Evolutionary conservation across 805 yeast genomes (phyloP), one percentile per base, ranked within the genome.

Genomic region (Candida verbasci): DNA sequence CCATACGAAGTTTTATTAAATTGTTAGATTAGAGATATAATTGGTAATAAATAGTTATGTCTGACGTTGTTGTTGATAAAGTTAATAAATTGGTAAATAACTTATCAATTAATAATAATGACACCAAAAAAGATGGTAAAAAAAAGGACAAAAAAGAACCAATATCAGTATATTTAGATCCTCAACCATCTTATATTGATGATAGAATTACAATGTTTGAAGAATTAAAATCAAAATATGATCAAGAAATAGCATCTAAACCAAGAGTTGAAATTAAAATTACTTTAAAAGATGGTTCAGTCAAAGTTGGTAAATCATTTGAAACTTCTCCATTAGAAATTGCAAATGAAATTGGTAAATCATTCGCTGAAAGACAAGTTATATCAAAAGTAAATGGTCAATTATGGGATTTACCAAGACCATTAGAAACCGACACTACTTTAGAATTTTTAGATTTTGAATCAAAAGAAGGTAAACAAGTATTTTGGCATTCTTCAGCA

Each of bases 401-500:
- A 52, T 71, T 91, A 50, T 93, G 98, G 97, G 98, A 93, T 68
- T 72, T 93, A 53, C 89, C 82, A 46, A 83, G 98, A 67, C 97
- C 97, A 17, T 70, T 93, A 35, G 98, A 93, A 65, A 65, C 62
- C 9, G 83, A 76, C 42, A 70, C 76, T 41, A 59, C 67, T 17
- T 69, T 93, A 45, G 93, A 87, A 59, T 82, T 88, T 53, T 76
- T 87, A 57, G 97, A 89, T 58, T 93, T 93, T 53, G 95, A 87
- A 26, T 73, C 86, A 43, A 85, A 85, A n/a, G 97, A 89, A 55
- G 98, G 97, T 63, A 86, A 82, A 60, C 79, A 80, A 47, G 97
- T 91, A 24, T 93, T 93, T 68, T 93, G 98, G 98, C 98, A 93
- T 63, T 93, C 98, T 2, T 84, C 96, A 48, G 98, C 98, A 36